Evolutionary conservation across 345 rosid species (phyloP), one percentile per base, ranked within the genome.

Genomic region (Carallia pectinifolia): DNA sequence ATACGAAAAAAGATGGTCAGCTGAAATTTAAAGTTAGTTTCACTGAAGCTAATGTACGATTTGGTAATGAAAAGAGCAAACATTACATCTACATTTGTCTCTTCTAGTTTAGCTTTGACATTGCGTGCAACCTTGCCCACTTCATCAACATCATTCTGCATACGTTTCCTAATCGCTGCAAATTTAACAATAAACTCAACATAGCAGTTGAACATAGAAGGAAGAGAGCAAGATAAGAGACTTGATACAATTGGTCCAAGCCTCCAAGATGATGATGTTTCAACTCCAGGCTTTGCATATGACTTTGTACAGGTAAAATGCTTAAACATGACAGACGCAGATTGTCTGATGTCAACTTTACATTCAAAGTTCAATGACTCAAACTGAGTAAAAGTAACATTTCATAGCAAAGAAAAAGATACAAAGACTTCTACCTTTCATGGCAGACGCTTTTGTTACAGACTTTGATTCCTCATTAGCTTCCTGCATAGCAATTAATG

Each of bases 141-240:
- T 85, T 91, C 98, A 66, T 91, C 93, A n/a, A 94, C 82, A 62
- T 94, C 97, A 76, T 82, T 87, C 80, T 94, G 93, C 97, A 91
- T 91, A 27, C 91, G 89, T 85, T 85, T 89, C 84, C 86, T 91
- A 77, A 94, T 91, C 36, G 86, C 98, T 89, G 80, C 73, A 78
- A 58, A 7, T 65, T 70, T 55, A 19, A 54, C 40, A 64, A 2
- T 6, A 53, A 0, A 39, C 40, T 59, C 33, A 65, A 6, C 53
- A 8, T 13, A 40, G 50, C 38, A 12, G 63, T 48, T 7, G 34
- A 31, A 70, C 17, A 39, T 40, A 64, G 52, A 30, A 8, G n/a
- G 16, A 48, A 29, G 64, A 27, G 31, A 61, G 31, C 40, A 53
- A 5, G 23, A 33, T 59, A 36, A 53, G 44, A n/a, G 58, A 55